Evolutionary conservation across 352 stramenopile genomes (phyloP).

Genomic region (Globisporangium echinulatum): DNA sequence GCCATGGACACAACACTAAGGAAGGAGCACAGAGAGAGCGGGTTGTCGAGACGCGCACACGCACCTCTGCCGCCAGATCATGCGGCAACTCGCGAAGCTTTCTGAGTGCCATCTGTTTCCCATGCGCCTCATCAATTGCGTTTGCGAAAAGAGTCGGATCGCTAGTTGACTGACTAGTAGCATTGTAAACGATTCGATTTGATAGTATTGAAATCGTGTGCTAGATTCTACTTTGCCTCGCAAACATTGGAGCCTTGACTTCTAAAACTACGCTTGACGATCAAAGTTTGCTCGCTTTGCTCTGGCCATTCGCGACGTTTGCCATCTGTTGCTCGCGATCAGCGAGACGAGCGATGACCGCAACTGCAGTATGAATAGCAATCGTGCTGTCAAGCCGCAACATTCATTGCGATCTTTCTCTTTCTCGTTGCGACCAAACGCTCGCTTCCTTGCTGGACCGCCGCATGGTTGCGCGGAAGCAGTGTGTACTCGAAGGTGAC

Average conservation of each 20-base stretch:
- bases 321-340: too few species aligned
- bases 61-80: background rate
- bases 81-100: slow-evolving; percentile 5
- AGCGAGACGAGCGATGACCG: too few species aligned
- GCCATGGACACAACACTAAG: background rate
- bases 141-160: background rate
- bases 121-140: background rate
- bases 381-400: too few species aligned
- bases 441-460: slow-evolving; percentile 1
- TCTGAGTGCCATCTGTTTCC: slow-evolving; percentile 1
- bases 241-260: background rate
- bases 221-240: background rate
- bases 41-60: background rate
- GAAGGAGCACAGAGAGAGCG: background rate
- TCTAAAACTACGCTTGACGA: background rate
- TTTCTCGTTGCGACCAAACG: too few species aligned
- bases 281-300: too few species aligned
- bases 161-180: background rate
- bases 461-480: slow-evolving; percentile 8
- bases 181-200: background rate
- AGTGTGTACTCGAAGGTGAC: background rate
- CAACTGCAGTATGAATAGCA: too few species aligned
- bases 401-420: too few species aligned
- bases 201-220: background rate
- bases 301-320: too few species aligned